A percentile compares a stretch with the other conserved stretches of the same genome.
Conservation (phyloP, 768 basidiomycete genomes). For the Fomitopsis serialis region DNA sequence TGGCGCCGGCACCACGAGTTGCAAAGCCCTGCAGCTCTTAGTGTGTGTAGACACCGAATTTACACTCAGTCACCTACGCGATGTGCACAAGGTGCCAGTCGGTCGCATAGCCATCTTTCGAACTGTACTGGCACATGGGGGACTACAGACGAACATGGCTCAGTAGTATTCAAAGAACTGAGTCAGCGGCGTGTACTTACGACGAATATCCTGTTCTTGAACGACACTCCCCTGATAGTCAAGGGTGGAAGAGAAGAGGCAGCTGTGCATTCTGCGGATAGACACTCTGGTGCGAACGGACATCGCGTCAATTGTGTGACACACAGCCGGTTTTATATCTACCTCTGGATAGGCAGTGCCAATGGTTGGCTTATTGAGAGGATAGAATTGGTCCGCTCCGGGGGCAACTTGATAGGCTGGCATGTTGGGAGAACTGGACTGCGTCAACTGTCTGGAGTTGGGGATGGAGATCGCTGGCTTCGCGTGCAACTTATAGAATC, state of each 20-base stretch:
- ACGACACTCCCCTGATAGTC: constrained; percentile 50
- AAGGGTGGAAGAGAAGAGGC: constrained; percentile 63
- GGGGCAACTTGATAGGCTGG: constrained; percentile 42
- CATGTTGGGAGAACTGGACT: constrained; percentile 2
- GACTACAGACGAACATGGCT: constrained; percentile 38
- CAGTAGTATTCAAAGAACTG: not conserved
- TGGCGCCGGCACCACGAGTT: constrained; percentile 62
- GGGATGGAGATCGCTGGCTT: not conserved
- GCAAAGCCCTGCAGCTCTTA: constrained; percentile 44
- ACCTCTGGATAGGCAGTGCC: constrained; percentile 37
- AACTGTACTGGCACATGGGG: constrained; percentile 83
- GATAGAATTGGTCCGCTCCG: constrained; percentile 49
- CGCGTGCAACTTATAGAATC: too few species aligned
- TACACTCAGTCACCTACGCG: constrained; percentile 18
- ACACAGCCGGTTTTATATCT: not conserved
- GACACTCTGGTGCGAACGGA: constrained; percentile 20
- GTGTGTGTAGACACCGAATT: not conserved
- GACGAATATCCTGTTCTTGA: constrained; percentile 75
- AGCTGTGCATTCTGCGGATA: constrained; percentile 44
- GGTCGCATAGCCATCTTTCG: constrained; percentile 68
- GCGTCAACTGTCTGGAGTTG: not conserved
- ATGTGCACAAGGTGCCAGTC: constrained; percentile 84
- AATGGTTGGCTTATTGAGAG: constrained; percentile 53
- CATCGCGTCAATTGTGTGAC: not conserved
- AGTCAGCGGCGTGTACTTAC: constrained; percentile 28